A percentile compares a stretch with the other conserved stretches of the same genome.
These are phyloP conservation scores for Cladophialophora yegresii DNA, from an alignment of 2,329 filamentous ascomycete species.

Conservation along the genomic window DNA sequence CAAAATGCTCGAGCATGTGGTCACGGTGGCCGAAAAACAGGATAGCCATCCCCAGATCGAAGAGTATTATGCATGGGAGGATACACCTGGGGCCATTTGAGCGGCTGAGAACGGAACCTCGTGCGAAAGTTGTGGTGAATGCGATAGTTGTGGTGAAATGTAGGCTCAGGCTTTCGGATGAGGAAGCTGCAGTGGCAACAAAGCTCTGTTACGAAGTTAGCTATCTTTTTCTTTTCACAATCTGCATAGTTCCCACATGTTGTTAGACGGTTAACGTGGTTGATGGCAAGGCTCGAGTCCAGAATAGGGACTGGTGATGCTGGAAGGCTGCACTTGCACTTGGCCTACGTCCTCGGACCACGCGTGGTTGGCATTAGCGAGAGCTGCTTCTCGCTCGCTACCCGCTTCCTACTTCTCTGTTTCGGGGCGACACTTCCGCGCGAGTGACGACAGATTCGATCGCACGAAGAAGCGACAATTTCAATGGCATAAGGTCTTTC, in stretches of 20 bases:
- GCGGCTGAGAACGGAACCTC: background rate
- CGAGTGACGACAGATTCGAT: background rate
- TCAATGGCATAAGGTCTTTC: background rate
- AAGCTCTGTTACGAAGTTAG: background rate
- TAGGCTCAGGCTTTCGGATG: background rate
- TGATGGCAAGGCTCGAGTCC: background rate
- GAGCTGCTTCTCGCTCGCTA: background rate
- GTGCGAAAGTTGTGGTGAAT: slow-evolving; percentile 8
- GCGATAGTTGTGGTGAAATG: too few relatives aligned
- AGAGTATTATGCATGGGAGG: slow-evolving; percentile 5
- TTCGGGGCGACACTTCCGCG: background rate
- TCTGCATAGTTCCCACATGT: background rate
- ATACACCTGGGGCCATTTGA: slow-evolving; percentile 8
- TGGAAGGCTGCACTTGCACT: background rate
- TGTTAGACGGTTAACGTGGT: background rate
- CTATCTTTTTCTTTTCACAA: background rate
- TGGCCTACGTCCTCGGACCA: background rate
- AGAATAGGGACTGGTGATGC: background rate
- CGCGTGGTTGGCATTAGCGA: background rate
- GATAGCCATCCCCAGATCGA: slow-evolving; percentile 11
- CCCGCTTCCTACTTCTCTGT: background rate
- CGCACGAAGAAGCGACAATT: background rate
- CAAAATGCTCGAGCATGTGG: slow-evolving; percentile 10
- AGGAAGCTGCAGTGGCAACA: background rate
- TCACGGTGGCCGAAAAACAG: slow-evolving; percentile 12